Conservation (phyloP, 2,329 filamentous ascomycete genomes). For the Sporothrix brasiliensis region DNA sequence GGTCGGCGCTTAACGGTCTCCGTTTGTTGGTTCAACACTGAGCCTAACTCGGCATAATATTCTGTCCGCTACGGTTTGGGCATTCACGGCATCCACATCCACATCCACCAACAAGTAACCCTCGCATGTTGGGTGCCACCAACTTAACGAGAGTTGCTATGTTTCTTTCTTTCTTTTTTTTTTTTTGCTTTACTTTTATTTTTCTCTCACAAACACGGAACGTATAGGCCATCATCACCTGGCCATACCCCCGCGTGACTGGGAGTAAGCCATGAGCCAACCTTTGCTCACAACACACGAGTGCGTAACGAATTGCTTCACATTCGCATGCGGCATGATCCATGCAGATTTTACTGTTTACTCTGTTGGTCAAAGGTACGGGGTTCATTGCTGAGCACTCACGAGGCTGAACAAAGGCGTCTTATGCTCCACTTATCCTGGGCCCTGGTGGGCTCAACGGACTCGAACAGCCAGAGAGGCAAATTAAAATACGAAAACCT, state of each 20-base stretch:
- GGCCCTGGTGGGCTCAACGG: too few species aligned
- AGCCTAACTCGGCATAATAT: slow-evolving; percentile 34
- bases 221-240: neutral
- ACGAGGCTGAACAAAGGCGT: too few species aligned
- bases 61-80: slow-evolving; percentile 27
- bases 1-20: slow-evolving; percentile 35
- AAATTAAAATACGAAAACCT: too few species aligned
- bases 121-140: slow-evolving; percentile 1
- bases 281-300: neutral
- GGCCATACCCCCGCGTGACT: too few species aligned
- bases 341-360: too few species aligned
- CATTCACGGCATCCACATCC: neutral
- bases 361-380: too few species aligned
- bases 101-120: neutral
- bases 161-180: neutral
- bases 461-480: too few species aligned
- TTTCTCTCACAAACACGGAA: neutral
- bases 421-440: too few species aligned
- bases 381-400: too few species aligned
- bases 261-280: neutral
- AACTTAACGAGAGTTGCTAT: neutral
- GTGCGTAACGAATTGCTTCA: too few species aligned
- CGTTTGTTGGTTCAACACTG: slow-evolving; percentile 29
- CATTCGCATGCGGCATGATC: too few species aligned
- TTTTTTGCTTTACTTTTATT: neutral